Conservation (phyloP, 129 eudicot genomes). For the Logfia minima region DNA sequence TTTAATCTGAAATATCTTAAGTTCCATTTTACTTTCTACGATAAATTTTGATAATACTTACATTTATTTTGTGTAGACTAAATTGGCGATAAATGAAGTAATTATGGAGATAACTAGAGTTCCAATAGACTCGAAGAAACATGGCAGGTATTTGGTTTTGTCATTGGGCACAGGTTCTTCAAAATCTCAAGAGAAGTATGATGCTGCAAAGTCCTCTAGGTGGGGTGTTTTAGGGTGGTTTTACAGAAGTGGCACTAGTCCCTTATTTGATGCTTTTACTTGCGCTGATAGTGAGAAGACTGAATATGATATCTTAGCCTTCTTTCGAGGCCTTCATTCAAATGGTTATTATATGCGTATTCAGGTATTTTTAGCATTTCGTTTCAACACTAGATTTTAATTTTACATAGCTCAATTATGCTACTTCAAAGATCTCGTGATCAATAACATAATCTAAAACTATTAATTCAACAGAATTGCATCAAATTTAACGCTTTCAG, state of each 20-base stretch:
- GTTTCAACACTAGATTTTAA: too few species aligned
- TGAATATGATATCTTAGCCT: constrained; percentile 32
- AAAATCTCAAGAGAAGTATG: constrained; percentile 32
- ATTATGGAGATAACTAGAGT: constrained; percentile 29
- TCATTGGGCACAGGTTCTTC: constrained; percentile 58
- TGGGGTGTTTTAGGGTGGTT: constrained; percentile 59
- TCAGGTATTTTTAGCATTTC: constrained; percentile 34
- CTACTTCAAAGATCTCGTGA: too few species aligned
- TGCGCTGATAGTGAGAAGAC: constrained; percentile 40
- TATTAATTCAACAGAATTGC: too few species aligned
- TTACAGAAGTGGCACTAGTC: constrained; percentile 33
- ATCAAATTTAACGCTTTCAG: too few species aligned
- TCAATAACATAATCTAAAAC: too few species aligned
- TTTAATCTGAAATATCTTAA: too few species aligned
- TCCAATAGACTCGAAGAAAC: constrained; percentile 24
- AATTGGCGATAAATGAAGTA: constrained; percentile 47
- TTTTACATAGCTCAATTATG: too few species aligned
- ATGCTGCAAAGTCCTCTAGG: constrained; percentile 30
- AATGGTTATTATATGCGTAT: constrained; percentile 41
- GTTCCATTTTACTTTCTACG: too few species aligned
- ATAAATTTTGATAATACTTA: too few species aligned
- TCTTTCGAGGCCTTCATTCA: constrained; percentile 38
- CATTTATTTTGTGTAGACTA: constrained; percentile 18
- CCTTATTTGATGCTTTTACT: constrained; percentile 31
- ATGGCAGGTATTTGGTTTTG: constrained; percentile 36